Conservation (phyloP, 164 flowering plant species). For the Paratinospora sagittata region DNA sequence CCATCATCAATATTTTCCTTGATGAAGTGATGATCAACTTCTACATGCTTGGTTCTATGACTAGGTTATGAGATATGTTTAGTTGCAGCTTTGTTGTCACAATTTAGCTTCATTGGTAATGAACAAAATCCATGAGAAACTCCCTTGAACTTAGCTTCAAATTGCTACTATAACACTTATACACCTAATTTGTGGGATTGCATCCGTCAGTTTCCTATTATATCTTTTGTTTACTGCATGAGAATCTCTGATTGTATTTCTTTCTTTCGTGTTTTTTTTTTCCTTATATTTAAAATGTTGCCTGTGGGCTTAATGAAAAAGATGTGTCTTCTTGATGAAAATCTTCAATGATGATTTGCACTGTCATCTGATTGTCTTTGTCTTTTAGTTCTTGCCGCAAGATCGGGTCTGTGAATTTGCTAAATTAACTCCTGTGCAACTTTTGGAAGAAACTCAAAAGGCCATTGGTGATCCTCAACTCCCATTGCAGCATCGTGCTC, state of each 20-base stretch:
- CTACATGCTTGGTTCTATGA: too few relatives aligned
- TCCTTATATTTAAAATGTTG: neutral
- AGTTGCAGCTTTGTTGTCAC: too few relatives aligned
- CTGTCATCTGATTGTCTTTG: neutral
- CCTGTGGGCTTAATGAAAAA: neutral
- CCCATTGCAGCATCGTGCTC: slow-evolving; percentile 68
- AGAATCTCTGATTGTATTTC: neutral
- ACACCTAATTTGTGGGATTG: too few relatives aligned
- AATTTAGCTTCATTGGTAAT: too few relatives aligned
- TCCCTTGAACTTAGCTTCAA: too few relatives aligned
- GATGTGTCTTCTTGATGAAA: neutral
- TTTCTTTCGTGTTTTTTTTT: neutral
- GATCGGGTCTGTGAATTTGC: slow-evolving; percentile 99
- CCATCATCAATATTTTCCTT: too few relatives aligned
- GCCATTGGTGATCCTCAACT: slow-evolving; percentile 94
- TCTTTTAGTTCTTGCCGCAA: slow-evolving; percentile 77
- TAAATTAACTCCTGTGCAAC: slow-evolving; percentile 85
- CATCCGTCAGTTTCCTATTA: neutral
- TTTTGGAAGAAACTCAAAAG: slow-evolving; percentile 92
- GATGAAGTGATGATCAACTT: too few relatives aligned
- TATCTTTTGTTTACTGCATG: neutral
- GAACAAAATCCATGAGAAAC: too few relatives aligned
- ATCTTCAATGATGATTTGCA: neutral
- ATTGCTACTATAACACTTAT: too few relatives aligned
- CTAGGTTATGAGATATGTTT: too few relatives aligned